A percentile compares a stretch with the other conserved stretches of the same genome.
phyloP scores from a whole-genome alignment of 345 rosid species.

The Excoecaria cochinchinensis region DNA sequence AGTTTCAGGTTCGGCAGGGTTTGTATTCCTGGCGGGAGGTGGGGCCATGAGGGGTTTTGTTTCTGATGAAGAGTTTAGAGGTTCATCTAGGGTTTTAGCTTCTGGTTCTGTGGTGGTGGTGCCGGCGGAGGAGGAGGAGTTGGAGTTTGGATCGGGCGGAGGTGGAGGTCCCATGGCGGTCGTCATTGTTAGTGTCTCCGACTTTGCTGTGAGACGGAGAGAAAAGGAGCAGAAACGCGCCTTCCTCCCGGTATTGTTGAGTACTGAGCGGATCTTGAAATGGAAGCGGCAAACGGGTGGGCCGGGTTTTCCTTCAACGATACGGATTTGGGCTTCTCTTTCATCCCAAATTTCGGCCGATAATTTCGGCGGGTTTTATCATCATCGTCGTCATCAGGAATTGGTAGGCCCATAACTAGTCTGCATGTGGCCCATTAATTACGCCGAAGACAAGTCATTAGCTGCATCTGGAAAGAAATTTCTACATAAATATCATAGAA shows the following conservation, averaged over 20 bases:
- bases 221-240: neutral
- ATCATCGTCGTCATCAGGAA: too few species aligned
- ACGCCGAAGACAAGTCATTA: too few species aligned
- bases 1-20: slow-evolving; percentile 5
- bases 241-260: neutral
- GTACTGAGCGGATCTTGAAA: neutral
- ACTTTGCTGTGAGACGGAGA: neutral
- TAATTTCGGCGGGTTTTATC: too few species aligned
- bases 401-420: too few species aligned
- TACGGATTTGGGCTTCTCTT: neutral
- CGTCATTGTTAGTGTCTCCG: slow-evolving; percentile 22
- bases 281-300: neutral
- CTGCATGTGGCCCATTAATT: too few species aligned
- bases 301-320: neutral
- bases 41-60: slow-evolving; percentile 34
- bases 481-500: too few species aligned
- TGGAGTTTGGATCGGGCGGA: slow-evolving; percentile 36
- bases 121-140: neutral
- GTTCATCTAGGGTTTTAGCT: slow-evolving; percentile 16
- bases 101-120: neutral
- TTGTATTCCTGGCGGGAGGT: slow-evolving; percentile 43
- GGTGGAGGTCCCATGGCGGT: slow-evolving; percentile 44
- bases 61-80: neutral
- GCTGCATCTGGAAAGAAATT: too few species aligned
- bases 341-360: too few species aligned